Evolutionary conservation across 1,284 basidiomycete genomes (phyloP).

Genomic region (Boletus semigastroideus): DNA sequence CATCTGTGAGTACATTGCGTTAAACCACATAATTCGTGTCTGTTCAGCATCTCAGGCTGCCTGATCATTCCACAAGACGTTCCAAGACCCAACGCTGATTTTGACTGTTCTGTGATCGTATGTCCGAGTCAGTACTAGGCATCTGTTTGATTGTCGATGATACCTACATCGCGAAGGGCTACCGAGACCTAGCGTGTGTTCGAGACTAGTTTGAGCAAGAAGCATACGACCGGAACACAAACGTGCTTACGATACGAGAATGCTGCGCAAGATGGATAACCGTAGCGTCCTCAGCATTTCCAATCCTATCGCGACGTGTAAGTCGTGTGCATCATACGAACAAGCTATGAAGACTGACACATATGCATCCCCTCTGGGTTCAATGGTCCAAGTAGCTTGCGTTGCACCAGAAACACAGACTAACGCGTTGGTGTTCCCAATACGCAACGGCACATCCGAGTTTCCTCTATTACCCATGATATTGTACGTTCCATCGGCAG

Average conservation of each 20-base stretch:
- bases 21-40: not conserved
- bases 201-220: too few relatives aligned
- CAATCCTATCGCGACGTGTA: not conserved
- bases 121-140: not conserved
- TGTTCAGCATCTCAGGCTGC: too few relatives aligned
- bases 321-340: not conserved
- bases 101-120: not conserved
- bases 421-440: not conserved
- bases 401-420: too few relatives aligned
- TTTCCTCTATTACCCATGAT: not conserved
- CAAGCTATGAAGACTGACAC: not conserved
- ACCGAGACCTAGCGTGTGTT: not conserved
- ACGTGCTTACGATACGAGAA: not conserved
- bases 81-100: conserved; percentile 1
- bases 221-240: too few relatives aligned
- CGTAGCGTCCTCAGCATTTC: not conserved
- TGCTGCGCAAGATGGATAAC: not conserved
- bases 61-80: not conserved
- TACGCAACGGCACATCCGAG: not conserved
- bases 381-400: not conserved
- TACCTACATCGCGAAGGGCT: not conserved
- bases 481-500: not conserved
- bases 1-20: not conserved
- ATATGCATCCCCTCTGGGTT: not conserved
- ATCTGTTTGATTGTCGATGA: too few relatives aligned